Evolutionary conservation across 306 rosid genomes (phyloP).

Genomic region (Fragaria nilgerrensis): DNA sequence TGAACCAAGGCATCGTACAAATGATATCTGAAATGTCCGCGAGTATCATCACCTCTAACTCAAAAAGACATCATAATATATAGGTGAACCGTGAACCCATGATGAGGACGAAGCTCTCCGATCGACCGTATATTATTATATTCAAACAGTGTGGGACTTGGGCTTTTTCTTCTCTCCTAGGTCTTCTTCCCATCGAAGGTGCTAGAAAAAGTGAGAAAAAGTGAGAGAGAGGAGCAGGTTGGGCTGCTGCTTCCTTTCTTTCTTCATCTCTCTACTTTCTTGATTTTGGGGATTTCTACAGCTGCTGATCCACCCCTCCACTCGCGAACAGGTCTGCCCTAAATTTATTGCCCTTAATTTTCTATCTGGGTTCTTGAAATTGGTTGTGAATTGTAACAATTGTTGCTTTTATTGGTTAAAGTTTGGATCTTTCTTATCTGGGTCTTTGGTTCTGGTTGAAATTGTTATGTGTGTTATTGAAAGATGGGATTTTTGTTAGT

Average conservation of each 20-base stretch:
- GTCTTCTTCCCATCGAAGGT: too few species aligned
- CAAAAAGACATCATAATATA: background rate
- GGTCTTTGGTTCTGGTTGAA: background rate
- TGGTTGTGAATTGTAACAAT: background rate
- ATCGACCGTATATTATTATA: too few species aligned
- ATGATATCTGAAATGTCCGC: background rate
- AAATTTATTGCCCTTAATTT: background rate
- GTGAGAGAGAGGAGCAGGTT: too few species aligned
- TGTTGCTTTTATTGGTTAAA: background rate
- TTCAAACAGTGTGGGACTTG: too few species aligned
- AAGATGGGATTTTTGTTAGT: background rate
- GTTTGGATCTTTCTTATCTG: background rate
- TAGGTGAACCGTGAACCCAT: too few species aligned
- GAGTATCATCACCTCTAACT: background rate
- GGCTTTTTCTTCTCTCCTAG: too few species aligned
- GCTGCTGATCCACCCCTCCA: slow-evolving; percentile 34
- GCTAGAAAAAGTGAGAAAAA: too few species aligned
- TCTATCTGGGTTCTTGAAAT: background rate
- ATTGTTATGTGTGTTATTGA: background rate
- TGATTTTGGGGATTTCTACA: too few species aligned
- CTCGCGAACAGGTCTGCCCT: slow-evolving; percentile 60
- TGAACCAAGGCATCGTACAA: background rate
- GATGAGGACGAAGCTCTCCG: too few species aligned
- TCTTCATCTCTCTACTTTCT: too few species aligned
- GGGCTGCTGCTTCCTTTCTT: too few species aligned